These are phyloP conservation scores for Halteria grandinella DNA, from an alignment of 73 alveolate genomes.

Conservation along the genomic window DNA sequence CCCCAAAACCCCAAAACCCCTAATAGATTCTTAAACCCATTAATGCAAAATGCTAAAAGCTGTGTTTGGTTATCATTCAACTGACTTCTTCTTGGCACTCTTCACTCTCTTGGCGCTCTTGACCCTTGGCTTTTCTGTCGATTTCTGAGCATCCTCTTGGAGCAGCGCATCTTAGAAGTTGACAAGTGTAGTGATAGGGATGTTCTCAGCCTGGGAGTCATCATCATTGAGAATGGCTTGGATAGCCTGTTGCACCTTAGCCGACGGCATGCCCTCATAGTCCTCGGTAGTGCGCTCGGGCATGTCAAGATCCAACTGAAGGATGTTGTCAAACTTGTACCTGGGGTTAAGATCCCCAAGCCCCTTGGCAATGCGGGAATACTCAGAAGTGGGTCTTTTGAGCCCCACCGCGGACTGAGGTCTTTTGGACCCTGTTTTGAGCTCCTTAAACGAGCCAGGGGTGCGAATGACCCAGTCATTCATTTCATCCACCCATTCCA, in stretches of 20 bases:
- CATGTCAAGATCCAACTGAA: constrained; percentile 77
- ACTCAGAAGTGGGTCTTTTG: constrained; percentile 85
- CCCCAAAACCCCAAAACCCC: too few relatives aligned
- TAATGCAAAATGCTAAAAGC: too few relatives aligned
- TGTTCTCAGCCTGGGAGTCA: constrained; percentile 11
- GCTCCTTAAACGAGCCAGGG: constrained; percentile 26
- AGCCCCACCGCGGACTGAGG: constrained; percentile 83
- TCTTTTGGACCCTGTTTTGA: constrained; percentile 47
- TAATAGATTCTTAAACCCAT: too few relatives aligned
- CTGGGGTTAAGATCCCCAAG: constrained; percentile 89
- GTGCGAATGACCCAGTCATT: constrained; percentile 83
- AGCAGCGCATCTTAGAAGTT: constrained; percentile 55
- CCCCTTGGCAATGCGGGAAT: constrained; percentile 83
- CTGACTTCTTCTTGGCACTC: constrained; percentile 20
- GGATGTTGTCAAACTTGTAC: constrained; percentile 78
- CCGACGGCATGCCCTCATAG: constrained; percentile 75
- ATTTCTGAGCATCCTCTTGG: background rate
- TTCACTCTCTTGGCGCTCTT: constrained; percentile 16
- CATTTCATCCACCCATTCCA: constrained; percentile 84
- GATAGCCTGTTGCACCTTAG: constrained; percentile 55
- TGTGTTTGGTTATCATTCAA: too few relatives aligned
- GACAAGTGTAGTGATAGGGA: constrained; percentile 41
- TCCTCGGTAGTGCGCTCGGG: constrained; percentile 90
- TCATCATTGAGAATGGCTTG: constrained; percentile 55
- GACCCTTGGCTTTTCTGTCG: background rate